phyloP scores from a whole-genome alignment of 495 filamentous ascomycete genomes.

The Pyronema domesticum region DNA sequence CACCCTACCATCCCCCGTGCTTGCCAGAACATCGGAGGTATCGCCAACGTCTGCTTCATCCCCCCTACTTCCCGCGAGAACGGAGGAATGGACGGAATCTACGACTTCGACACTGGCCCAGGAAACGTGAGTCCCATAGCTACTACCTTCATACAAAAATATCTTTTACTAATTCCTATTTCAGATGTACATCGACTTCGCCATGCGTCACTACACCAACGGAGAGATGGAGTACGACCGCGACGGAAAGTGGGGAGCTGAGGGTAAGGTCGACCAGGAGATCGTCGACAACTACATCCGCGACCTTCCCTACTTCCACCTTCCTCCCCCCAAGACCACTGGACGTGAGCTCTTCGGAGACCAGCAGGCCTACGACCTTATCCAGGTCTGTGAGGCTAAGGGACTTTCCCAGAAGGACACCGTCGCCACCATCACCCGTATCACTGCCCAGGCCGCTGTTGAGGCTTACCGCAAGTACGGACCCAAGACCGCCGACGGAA shows the following conservation, averaged over 20 bases:
- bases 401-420: constrained; percentile 33
- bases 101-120: constrained; percentile 38
- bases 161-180: neutral
- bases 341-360: constrained; percentile 42
- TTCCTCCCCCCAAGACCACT: constrained; percentile 39
- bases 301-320: constrained; percentile 31
- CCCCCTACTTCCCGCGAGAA: constrained; percentile 31
- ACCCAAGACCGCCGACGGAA: constrained; percentile 26
- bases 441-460: constrained; percentile 39
- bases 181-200: constrained; percentile 29
- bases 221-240: constrained; percentile 31
- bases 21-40: constrained; percentile 44
- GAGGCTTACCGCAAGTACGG: constrained; percentile 37
- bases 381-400: constrained; percentile 29
- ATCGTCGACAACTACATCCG: constrained; percentile 36
- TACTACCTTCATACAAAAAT: neutral
- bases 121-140: constrained; percentile 25
- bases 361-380: constrained; percentile 32
- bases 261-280: constrained; percentile 34
- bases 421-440: constrained; percentile 38
- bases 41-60: constrained; percentile 43
- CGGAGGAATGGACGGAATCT: constrained; percentile 31
- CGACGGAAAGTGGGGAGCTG: constrained; percentile 36
- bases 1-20: constrained; percentile 38
- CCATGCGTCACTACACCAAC: constrained; percentile 31